Base-by-base conservation (phyloP, 1,284 basidiomycete species). In the Irpex lacteus region DNA sequence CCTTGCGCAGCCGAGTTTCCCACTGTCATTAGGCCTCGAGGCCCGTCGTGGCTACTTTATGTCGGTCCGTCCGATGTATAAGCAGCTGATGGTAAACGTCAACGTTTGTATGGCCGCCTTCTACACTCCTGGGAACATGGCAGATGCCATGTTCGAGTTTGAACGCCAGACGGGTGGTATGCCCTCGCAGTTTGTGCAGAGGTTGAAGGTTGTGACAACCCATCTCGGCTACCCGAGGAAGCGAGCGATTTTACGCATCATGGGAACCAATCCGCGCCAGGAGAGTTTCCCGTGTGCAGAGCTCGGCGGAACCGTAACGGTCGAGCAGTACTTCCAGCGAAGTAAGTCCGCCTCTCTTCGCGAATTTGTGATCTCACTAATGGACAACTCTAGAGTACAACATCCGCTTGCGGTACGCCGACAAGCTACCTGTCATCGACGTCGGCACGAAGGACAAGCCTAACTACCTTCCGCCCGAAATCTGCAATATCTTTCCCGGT, bases 41-140 rank as follows among this genome's bases (percentile, higher is more conserved):
- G 88, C 87, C 0, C 81, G 82, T 71, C 81, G 85, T 70, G 90
- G 90, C 0, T 92, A 88, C 71, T 92, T 83, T 72, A 79, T 85
- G 60, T 91, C 89, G 0, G 81, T 87, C 3, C 81, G 89, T 0
- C 86, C 88, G 0, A 80, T 83, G 8, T 85, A 81, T 74, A 87
- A 88, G 62, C 81, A 88, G 62, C 76, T 92, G 2, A 85, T 89
- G 82, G 85, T 92, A 60, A 92, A 92, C 69, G 82, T 92, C 21
- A 91, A 90, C 65, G 83, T 86, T 13, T 89, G 88, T 71, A 89
- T 88, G 83, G 85, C 88, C 0, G 89, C 89, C 0, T 92, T 92
- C 71, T 83, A 91, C 65, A 74, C 77, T 4, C 83, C 86, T 0
- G 86, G 87, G 0, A 88, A 86, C 62, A 78, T 91, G 3, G 85